Base-by-base conservation (phyloP, 2,329 filamentous ascomycete species). In the Ramichloridium luteum region DNA sequence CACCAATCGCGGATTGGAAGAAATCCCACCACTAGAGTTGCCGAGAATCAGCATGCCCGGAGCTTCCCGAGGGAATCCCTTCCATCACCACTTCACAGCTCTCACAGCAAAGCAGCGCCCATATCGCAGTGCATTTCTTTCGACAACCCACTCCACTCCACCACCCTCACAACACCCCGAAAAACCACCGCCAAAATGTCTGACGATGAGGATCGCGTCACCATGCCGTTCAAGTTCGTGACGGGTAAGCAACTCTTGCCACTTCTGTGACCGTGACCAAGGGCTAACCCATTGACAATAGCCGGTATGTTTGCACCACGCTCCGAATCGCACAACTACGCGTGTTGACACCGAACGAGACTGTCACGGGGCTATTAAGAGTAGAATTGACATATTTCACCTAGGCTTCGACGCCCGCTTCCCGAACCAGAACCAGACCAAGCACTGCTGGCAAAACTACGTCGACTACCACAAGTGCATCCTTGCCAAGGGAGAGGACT, bases 401-500 rank as follows among this genome's bases (percentile, higher is more conserved):
- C 32, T 45, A 94, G 90, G 90, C 72, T 93, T 92, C 70, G 90
- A 98, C 62, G 90, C 90, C 65, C 88, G 90, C 63, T 98, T 96
- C 71, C 90, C 90, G 58, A 93, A 98, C 73, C 70, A 77, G 72
- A 98, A 98, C 72, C 83, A 90, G 63, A 77, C 86, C 67, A 94
- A 94, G 80, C 86, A 98, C 77, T 98, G 90, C 83, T 98, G 90
- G 90, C 92, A 98, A 65, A 98, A 98, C 76, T 98, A 98, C 68
- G 90, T 98, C 70, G 90, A 98, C 67, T 96, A 98, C 74, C 83
- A 98, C 78, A 98, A 98, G 76, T 98, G 90, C 72, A 85, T 94
- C 65, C 70, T 79, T 59, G 88, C 86, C 67, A 96, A 96, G 76
- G 88, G 88, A 65, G 88, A 96, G 72, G 86, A 94, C 59, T 96